Evolutionary conservation across 2,329 filamentous ascomycete species (phyloP).

Genomic region (Mycosphaerelloides madeirae): DNA sequence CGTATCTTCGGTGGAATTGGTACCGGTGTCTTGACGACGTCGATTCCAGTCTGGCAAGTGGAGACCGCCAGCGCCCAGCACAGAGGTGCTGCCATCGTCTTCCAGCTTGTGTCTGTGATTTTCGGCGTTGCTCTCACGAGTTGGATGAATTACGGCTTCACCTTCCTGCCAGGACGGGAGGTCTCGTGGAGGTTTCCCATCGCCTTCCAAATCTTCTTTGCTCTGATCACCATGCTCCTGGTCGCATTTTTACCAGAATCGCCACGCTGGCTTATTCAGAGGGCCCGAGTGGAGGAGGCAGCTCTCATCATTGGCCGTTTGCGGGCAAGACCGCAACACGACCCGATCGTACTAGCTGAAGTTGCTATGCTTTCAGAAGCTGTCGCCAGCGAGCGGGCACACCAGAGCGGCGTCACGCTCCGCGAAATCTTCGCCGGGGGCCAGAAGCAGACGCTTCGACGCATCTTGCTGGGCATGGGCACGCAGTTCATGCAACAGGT

Average conservation of each 20-base stretch:
- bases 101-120: constrained; percentile 16
- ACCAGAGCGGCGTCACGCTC: constrained; percentile 37
- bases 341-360: constrained; percentile 31
- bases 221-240: constrained; percentile 34
- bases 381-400: constrained; percentile 51
- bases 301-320: constrained; percentile 21
- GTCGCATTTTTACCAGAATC: constrained; percentile 30
- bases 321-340: constrained; percentile 20
- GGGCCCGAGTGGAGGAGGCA: constrained; percentile 20
- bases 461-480: constrained; percentile 55
- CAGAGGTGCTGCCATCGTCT: constrained; percentile 14
- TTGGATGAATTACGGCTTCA: constrained; percentile 17
- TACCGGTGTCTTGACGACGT: constrained; percentile 31
- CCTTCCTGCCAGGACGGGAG: constrained; percentile 14
- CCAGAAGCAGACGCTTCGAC: constrained; percentile 56
- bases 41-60: constrained; percentile 44
- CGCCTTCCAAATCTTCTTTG: constrained; percentile 20
- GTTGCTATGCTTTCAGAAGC: constrained; percentile 54
- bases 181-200: constrained; percentile 14
- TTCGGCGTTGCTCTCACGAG: constrained; percentile 12
- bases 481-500: constrained; percentile 60
- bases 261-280: constrained; percentile 29
- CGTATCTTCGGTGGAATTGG: constrained; percentile 45
- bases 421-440: constrained; percentile 42
- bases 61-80: constrained; percentile 36